These are phyloP conservation scores for Craspedostauros australis DNA, from an alignment of 108 stramenopile species.

Conservation along the genomic window DNA sequence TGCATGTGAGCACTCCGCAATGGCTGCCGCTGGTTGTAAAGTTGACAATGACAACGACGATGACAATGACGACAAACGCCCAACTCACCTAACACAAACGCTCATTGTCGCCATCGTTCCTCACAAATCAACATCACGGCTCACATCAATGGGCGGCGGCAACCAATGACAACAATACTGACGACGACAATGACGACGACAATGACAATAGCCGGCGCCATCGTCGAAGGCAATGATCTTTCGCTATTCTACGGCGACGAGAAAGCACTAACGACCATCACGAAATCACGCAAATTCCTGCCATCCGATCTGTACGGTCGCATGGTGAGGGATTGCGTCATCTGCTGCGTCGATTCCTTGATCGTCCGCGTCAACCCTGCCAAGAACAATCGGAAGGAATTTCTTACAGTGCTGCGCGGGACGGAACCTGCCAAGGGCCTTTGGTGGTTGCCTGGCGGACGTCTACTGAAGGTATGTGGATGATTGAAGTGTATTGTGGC, in stretches of 20 bases:
- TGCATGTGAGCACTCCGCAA: no score
- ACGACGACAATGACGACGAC: no score
- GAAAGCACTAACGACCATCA: slow-evolving; percentile 37
- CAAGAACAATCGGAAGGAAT: slow-evolving; percentile 25
- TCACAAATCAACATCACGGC: no score
- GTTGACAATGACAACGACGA: no score
- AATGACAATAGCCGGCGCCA: slow-evolving; percentile 57
- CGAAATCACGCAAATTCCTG: slow-evolving; percentile 37
- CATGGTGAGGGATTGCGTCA: slow-evolving; percentile 45
- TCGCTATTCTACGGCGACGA: slow-evolving; percentile 52
- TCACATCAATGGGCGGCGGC: no score
- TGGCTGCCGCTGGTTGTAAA: no score
- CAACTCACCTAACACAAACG: no score
- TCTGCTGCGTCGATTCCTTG: slow-evolving; percentile 54
- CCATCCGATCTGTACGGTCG: slow-evolving; percentile 50
- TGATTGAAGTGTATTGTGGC: no score
- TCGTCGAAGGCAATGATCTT: slow-evolving; percentile 44
- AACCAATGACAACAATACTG: no score
- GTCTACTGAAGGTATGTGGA: slow-evolving; percentile 60
- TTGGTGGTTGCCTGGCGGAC: slow-evolving; percentile 74
- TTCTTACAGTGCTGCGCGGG: slow-evolving; percentile 48
- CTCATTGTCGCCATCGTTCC: no score
- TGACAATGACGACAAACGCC: no score
- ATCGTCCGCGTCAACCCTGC: slow-evolving; percentile 45
- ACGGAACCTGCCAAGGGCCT: slow-evolving; percentile 63